phyloP scores from a whole-genome alignment of 495 filamentous ascomycete species.

The Tuber indicum region DNA sequence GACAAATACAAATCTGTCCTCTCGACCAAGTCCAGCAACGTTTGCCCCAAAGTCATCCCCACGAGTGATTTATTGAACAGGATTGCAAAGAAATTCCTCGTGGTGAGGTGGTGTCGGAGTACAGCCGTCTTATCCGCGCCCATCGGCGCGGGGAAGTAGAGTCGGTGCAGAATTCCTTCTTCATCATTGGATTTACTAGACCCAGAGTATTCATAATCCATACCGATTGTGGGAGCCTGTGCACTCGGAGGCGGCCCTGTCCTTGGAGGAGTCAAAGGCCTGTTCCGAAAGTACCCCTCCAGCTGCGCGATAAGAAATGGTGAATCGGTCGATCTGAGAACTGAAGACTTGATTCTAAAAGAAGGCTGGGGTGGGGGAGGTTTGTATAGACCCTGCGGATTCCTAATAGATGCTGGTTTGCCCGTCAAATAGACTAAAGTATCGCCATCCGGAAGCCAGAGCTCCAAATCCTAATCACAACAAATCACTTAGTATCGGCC shows the following conservation, averaged over 20 bases:
- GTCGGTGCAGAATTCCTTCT: slow-evolving; percentile 54
- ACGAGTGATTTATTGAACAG: slow-evolving; percentile 54
- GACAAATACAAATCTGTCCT: slow-evolving; percentile 53
- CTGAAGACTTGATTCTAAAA: slow-evolving; percentile 53
- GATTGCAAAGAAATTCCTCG: slow-evolving; percentile 60
- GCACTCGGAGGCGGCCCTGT: not conserved
- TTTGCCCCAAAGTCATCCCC: slow-evolving; percentile 54
- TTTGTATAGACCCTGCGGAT: slow-evolving; percentile 38
- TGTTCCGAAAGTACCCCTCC: slow-evolving; percentile 49
- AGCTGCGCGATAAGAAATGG: slow-evolving; percentile 50
- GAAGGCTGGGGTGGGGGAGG: slow-evolving; percentile 49
- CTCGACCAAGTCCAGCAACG: slow-evolving; percentile 53
- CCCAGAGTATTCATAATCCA: slow-evolving; percentile 42
- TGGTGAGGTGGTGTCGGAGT: slow-evolving; percentile 54
- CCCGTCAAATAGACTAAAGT: slow-evolving; percentile 54
- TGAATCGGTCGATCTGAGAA: slow-evolving; percentile 53
- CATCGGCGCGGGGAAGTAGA: slow-evolving; percentile 52
- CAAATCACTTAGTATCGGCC: slow-evolving; percentile 11
- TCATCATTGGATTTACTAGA: slow-evolving; percentile 42
- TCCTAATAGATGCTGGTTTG: slow-evolving; percentile 32
- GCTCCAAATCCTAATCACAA: slow-evolving; percentile 51
- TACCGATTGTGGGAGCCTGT: not conserved
- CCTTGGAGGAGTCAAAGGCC: slow-evolving; percentile 34
- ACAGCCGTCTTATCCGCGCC: slow-evolving; percentile 47
- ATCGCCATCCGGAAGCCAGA: slow-evolving; percentile 59